Evolutionary conservation across 768 basidiomycete species (phyloP), one percentile per base, ranked within the genome.

Genomic region (Grammothele lineata): DNA sequence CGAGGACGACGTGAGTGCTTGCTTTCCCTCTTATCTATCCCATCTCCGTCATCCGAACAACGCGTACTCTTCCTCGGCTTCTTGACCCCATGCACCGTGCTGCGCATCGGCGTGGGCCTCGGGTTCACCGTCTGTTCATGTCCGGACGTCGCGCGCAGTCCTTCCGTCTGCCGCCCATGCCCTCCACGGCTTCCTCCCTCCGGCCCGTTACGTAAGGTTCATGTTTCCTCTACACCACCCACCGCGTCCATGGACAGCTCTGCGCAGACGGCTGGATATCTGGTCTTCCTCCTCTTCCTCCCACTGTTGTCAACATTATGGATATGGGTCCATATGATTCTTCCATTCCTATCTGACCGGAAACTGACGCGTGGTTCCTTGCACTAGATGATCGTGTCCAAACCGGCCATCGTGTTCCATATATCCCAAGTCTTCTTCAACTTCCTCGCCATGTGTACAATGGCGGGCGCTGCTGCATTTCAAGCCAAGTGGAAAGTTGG

Each of bases 381-480:
- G 15, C 56, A n/a, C n/a, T 56, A 92, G 90, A 88, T 91, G 87
- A 91, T 92, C 57, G 80, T 92, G 37, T 84, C 87, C 19, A 91
- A 90, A 70, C 83, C 87, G 6, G 74, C 82, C 51, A 87, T 92
- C 61, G 74, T 90, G 45, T 82, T 83, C 61, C 81, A 87, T 62
- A 64, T 78, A 24, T 81, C 78, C 3, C 87, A 95, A 71, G 76
- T 81, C 44, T 93, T 97, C 74, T 92, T 95, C 81, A 85, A 87
- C 64, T 96, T 97, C 62, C 76, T 97, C 37, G 81, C 90, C 11
- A 86, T 95, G 81, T 86, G 85, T 38, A 94, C 91, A 61, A 92
- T 91, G 57, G 94, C 88, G 7, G 84, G 87, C 57, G 87, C 92
- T 3, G 93, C 93, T 0, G 70, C 74, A 18, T 97, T 95, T 65